Evolutionary conservation across 1,284 basidiomycete genomes (phyloP), one percentile per base, ranked within the genome.

Genomic region (Dichomitus squalens): DNA sequence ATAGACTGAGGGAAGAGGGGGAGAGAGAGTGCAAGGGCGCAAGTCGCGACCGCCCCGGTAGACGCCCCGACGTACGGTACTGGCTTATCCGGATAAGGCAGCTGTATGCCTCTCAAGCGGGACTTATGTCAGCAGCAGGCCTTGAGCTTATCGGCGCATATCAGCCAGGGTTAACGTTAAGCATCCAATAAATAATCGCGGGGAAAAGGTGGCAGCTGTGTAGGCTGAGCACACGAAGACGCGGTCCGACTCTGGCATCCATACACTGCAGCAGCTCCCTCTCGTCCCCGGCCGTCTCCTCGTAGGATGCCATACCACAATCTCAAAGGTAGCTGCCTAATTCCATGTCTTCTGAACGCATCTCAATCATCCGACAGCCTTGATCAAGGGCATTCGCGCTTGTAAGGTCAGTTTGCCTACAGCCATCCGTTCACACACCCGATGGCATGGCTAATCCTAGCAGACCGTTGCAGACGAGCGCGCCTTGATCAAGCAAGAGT

Each of bases 401-500:
- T 95, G 92, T 85, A 96, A 96, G 86, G 93, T 92, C 53, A 62
- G 75, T 57, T 23, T 21, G 25, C 25, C 34, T 35, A 27, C 36
- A 39, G 47, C 43, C 14, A 44, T 29, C 25, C 27, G 41, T 16
- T 51, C 49, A 49, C 55, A 52, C 54, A 31, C 59, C 64, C 59
- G 57, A 64, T 51, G 52, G 66, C 69, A 55, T 71, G 51, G 71
- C 64, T 61, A 52, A 71, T 58, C 66, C 52, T 58, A 61, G 60
- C 71, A 99, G 93, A 99, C 97, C 49, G 88, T 98, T 49, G 97
- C 97, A 61, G 97, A 99, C 80, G 97, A 99, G 76, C 92, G 97
- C 53, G 87, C 92, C 47, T 88, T 99, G 66, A 98, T 99, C 70
- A 94, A 98, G 73, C 96, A 98, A 75, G 97, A 99, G 79, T 96